A percentile compares a stretch with the other conserved stretches of the same genome.
phyloP scores from a whole-genome alignment of 108 stramenopile species.

The Discostella stelligeroides region DNA sequence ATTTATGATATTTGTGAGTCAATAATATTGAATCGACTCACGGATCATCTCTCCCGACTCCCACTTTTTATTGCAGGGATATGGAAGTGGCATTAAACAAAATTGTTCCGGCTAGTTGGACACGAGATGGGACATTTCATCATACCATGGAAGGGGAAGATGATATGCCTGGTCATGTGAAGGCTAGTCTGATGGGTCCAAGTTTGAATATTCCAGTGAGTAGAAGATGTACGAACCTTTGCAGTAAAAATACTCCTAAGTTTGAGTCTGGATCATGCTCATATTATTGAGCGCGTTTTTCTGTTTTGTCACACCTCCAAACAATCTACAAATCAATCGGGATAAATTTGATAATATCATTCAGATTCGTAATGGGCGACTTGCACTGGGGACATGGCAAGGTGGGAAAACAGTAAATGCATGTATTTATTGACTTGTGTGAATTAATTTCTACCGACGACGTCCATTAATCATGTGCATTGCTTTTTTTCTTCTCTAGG shows the following conservation, averaged over 20 bases:
- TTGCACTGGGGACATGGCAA: conserved; percentile 95
- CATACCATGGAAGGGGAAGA: conserved; percentile 93
- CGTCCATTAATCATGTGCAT: conserved; percentile 12
- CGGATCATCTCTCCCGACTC: no score
- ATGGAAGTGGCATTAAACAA: conserved; percentile 93
- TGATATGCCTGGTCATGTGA: conserved; percentile 94
- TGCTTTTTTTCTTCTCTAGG: conserved; percentile 13
- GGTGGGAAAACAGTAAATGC: conserved; percentile 73
- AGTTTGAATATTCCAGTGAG: conserved; percentile 87
- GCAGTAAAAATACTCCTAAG: no score
- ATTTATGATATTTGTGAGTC: no score
- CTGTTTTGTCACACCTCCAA: background rate
- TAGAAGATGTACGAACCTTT: background rate
- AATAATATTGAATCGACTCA: no score
- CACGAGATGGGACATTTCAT: conserved; percentile 83
- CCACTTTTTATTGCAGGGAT: conserved; percentile 44
- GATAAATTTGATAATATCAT: conserved; percentile 59
- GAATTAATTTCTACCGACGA: background rate
- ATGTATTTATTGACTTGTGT: conserved; percentile 6
- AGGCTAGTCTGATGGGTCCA: conserved; percentile 82
- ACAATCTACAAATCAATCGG: background rate
- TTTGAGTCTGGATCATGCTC: no score
- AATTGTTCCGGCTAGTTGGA: conserved; percentile 84
- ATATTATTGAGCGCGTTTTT: no score
- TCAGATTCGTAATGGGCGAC: conserved; percentile 72